Conservation (phyloP, 495 filamentous ascomycete species). For the Clavariopsis aquatica region DNA sequence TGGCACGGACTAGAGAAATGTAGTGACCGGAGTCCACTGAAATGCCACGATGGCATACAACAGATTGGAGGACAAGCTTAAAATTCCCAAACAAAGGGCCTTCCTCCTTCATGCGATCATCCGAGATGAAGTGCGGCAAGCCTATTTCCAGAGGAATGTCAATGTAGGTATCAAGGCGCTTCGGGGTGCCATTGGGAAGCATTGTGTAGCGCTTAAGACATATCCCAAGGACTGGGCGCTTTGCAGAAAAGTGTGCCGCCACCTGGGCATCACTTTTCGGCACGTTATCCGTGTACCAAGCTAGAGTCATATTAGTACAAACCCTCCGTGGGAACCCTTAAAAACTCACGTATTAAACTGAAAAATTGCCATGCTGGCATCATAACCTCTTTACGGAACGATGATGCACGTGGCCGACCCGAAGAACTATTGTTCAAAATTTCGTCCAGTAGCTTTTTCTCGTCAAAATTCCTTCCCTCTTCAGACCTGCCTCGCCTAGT, state of each 20-base stretch:
- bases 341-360: conserved; percentile 71
- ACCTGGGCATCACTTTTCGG: conserved; percentile 69
- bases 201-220: conserved; percentile 90
- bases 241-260: conserved; percentile 68
- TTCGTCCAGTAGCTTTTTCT: conserved; percentile 41
- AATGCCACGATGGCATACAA: conserved; percentile 87
- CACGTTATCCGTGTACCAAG: conserved; percentile 69
- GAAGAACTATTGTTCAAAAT: conserved; percentile 26
- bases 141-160: conserved; percentile 91
- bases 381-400: conserved; percentile 76
- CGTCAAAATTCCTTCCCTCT: conserved; percentile 39
- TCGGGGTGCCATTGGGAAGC: conserved; percentile 64
- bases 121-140: conserved; percentile 84
- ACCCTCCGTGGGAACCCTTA: too few relatives aligned
- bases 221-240: conserved; percentile 82
- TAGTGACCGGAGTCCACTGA: conserved; percentile 94
- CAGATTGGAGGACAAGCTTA: conserved; percentile 83
- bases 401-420: conserved; percentile 47
- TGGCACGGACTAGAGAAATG: conserved; percentile 73
- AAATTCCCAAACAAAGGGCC: conserved; percentile 75
- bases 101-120: conserved; percentile 66
- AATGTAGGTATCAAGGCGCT: conserved; percentile 73
- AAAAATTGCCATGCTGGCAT: conserved; percentile 99
- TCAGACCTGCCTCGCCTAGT: conserved; percentile 44
- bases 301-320: conserved; percentile 50